Conservation (phyloP, 2,329 filamentous ascomycete species). For the Dactylellina drechsleri region DNA sequence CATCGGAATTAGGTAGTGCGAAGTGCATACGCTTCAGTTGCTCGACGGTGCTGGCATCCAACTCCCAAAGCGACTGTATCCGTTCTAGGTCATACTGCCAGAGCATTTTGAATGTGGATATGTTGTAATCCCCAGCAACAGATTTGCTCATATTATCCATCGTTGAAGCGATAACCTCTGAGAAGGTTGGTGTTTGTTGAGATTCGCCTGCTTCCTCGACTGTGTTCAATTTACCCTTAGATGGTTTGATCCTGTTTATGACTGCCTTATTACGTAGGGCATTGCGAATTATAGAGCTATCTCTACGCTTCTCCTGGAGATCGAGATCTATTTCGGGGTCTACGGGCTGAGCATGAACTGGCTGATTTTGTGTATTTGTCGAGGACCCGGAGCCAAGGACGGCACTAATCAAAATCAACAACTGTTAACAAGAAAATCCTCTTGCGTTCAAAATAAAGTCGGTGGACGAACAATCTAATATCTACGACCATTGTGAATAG, state of each 20-base stretch:
- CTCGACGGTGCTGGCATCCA: conserved; percentile 9
- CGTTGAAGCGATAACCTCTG: conserved; percentile 11
- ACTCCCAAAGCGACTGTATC: conserved; percentile 14
- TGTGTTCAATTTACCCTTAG: neutral
- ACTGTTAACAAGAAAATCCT: neutral
- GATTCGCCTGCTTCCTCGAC: neutral
- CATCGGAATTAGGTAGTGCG: neutral
- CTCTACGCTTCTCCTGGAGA: conserved; percentile 10
- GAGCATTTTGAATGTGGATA: conserved; percentile 22
- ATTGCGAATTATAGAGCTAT: conserved; percentile 7
- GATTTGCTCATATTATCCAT: conserved; percentile 25
- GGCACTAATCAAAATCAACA: neutral
- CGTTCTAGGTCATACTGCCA: conserved; percentile 21
- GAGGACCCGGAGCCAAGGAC: neutral
- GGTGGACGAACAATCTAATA: conserved; percentile 17
- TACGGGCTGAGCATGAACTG: neutral
- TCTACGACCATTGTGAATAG: conserved; percentile 20
- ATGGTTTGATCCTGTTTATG: conserved; percentile 2
- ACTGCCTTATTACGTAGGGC: conserved; percentile 15
- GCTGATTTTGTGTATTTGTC: neutral
- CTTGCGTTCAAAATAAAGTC: too few relatives aligned
- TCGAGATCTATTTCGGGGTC: neutral
- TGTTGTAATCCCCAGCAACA: conserved; percentile 8
- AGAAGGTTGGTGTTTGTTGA: conserved; percentile 3
- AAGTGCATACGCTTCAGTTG: conserved; percentile 20